These are phyloP conservation scores for Hypoxylon lenormandii DNA, from an alignment of 495 filamentous ascomycete species.

Conservation along the genomic window DNA sequence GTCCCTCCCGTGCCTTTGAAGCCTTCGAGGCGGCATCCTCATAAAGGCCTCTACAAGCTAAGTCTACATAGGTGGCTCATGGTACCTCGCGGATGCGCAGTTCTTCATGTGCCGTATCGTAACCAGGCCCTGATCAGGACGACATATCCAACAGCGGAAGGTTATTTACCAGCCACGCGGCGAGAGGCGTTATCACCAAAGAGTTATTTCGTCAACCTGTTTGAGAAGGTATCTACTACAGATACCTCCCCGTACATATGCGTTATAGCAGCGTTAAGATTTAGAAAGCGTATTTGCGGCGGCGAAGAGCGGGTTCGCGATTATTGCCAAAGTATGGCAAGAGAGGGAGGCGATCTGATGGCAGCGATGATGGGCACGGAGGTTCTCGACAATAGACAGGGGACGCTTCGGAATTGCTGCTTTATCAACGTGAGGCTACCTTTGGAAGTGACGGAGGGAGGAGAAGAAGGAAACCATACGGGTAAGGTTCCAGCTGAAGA, in stretches of 20 bases:
- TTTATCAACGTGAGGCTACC: constrained; percentile 78
- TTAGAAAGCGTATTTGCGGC: constrained; percentile 74
- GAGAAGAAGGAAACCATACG: constrained; percentile 37
- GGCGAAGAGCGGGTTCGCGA: constrained; percentile 75
- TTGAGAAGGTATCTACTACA: constrained; percentile 77
- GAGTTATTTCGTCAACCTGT: constrained; percentile 69
- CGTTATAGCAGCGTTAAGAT: constrained; percentile 73
- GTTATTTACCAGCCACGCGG: constrained; percentile 52
- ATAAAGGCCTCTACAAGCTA: constrained; percentile 72
- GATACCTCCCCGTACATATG: constrained; percentile 76
- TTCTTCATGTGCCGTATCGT: constrained; percentile 76
- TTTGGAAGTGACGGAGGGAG: constrained; percentile 54
- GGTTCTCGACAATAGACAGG: constrained; percentile 67
- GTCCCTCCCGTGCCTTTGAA: background rate
- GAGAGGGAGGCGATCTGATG: constrained; percentile 67
- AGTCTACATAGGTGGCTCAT: constrained; percentile 77
- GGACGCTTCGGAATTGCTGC: constrained; percentile 52
- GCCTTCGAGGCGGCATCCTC: constrained; percentile 50
- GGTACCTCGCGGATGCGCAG: constrained; percentile 77
- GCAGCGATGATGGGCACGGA: constrained; percentile 73
- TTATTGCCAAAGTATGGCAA: constrained; percentile 69
- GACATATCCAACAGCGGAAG: constrained; percentile 76
- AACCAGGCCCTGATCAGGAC: constrained; percentile 79
- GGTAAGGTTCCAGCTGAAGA: constrained; percentile 39
- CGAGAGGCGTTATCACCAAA: constrained; percentile 28